Evolutionary conservation across 1,139 yeast genomes (phyloP).

Genomic region (Diutina rugosa): DNA sequence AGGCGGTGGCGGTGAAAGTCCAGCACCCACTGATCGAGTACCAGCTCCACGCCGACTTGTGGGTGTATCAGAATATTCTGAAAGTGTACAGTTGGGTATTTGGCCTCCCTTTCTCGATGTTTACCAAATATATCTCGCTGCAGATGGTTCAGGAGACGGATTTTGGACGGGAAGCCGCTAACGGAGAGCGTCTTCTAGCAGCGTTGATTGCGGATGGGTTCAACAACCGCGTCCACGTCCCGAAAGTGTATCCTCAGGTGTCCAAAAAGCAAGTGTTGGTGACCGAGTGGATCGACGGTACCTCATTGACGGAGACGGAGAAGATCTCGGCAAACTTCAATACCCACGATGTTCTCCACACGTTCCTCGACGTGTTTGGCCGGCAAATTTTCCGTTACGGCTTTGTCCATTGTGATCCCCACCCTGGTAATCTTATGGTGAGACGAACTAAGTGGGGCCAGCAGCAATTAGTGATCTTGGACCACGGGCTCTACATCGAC

Average conservation of each 20-base stretch:
- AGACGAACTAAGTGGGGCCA: constrained; percentile 22
- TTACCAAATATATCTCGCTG: constrained; percentile 44
- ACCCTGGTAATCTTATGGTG: constrained; percentile 64
- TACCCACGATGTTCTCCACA: constrained; percentile 32
- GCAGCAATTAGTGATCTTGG: constrained; percentile 57
- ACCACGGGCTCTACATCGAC: constrained; percentile 60
- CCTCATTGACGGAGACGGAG: constrained; percentile 35
- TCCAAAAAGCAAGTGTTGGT: constrained; percentile 41
- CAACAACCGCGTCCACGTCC: constrained; percentile 26
- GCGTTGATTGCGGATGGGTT: constrained; percentile 14
- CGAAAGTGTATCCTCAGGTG: constrained; percentile 32
- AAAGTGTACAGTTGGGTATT: constrained; percentile 44
- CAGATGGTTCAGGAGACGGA: constrained; percentile 51
- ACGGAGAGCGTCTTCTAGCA: constrained; percentile 23
- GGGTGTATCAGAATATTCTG: constrained; percentile 41
- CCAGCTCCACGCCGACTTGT: constrained; percentile 47
- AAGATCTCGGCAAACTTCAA: constrained; percentile 25
- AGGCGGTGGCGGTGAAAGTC: constrained; percentile 52
- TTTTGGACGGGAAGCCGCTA: constrained; percentile 42
- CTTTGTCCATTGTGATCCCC: constrained; percentile 70
- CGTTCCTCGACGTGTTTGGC: constrained; percentile 44
- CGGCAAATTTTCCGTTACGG: constrained; percentile 69
- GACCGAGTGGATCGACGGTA: constrained; percentile 72
- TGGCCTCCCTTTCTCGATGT: constrained; percentile 48
- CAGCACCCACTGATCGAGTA: constrained; percentile 50